Evolutionary conservation across 345 rosid species (phyloP).

Genomic region (Brassica rapa): DNA sequence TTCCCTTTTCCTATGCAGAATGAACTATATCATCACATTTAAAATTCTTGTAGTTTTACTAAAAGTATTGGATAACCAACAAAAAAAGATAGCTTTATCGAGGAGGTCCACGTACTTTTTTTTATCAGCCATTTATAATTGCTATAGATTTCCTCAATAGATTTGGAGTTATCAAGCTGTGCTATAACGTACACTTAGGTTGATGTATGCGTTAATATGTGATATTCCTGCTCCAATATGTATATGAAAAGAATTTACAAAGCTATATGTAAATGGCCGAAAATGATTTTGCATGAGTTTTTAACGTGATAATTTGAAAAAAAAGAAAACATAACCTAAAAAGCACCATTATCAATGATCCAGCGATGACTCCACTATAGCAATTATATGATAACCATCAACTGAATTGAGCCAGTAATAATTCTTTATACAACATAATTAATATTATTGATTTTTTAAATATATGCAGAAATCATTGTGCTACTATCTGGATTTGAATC

Average conservation of each 20-base stretch:
- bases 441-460: neutral
- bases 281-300: neutral
- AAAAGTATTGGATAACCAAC: no score
- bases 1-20: slow-evolving; percentile 12
- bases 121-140: neutral
- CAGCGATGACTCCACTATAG: slow-evolving; percentile 29
- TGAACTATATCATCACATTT: slow-evolving; percentile 16
- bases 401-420: slow-evolving; percentile 9
- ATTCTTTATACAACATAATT: neutral
- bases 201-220: neutral
- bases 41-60: neutral
- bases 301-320: neutral
- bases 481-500: neutral
- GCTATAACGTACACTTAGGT: neutral
- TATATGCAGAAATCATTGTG: neutral
- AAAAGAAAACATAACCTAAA: neutral
- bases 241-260: neutral
- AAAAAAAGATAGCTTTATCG: no score
- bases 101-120: no score
- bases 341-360: slow-evolving; percentile 24
- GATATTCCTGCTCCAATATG: neutral
- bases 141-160: neutral
- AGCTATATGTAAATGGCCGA: neutral
- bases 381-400: neutral
- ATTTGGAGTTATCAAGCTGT: slow-evolving; percentile 12